phyloP scores from a whole-genome alignment of 1,139 yeast genomes.

The Debaryomyces udenii region DNA sequence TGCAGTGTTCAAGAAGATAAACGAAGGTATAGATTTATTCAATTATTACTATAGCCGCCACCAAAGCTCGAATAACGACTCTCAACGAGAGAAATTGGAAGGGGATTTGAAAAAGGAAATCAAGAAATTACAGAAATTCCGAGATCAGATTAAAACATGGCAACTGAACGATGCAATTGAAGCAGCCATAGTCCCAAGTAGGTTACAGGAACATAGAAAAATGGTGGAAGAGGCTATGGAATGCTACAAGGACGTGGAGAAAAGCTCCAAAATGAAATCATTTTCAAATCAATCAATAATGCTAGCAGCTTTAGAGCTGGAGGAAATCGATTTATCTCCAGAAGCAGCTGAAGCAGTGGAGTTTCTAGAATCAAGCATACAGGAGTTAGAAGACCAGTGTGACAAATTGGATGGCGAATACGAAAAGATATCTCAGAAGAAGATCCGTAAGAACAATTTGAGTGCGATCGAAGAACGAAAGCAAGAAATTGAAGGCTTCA shows the following conservation, averaged over 20 bases:
- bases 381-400: slow-evolving; percentile 38
- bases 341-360: slow-evolving; percentile 40
- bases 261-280: slow-evolving; percentile 48
- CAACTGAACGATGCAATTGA: slow-evolving; percentile 49
- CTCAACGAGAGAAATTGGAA: slow-evolving; percentile 94
- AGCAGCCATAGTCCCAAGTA: slow-evolving; percentile 43
- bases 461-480: slow-evolving; percentile 45
- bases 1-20: slow-evolving; percentile 90
- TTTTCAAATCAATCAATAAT: slow-evolving; percentile 51
- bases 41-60: slow-evolving; percentile 50
- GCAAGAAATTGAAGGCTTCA: slow-evolving; percentile 44
- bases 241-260: slow-evolving; percentile 50
- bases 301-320: slow-evolving; percentile 45
- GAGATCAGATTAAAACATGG: slow-evolving; percentile 98
- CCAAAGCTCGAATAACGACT: slow-evolving; percentile 62
- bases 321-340: slow-evolving; percentile 32
- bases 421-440: slow-evolving; percentile 45
- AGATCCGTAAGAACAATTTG: slow-evolving; percentile 42
- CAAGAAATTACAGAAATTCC: slow-evolving; percentile 87
- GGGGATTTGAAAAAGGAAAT: slow-evolving; percentile 93
- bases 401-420: slow-evolving; percentile 38
- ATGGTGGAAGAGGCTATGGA: slow-evolving; percentile 55
- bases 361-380: slow-evolving; percentile 34
- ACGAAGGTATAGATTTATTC: slow-evolving; percentile 89
- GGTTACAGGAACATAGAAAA: slow-evolving; percentile 45